Base-by-base conservation (phyloP, 2,329 filamentous ascomycete species). In the Pseudogymnoascus sp. region DNA sequence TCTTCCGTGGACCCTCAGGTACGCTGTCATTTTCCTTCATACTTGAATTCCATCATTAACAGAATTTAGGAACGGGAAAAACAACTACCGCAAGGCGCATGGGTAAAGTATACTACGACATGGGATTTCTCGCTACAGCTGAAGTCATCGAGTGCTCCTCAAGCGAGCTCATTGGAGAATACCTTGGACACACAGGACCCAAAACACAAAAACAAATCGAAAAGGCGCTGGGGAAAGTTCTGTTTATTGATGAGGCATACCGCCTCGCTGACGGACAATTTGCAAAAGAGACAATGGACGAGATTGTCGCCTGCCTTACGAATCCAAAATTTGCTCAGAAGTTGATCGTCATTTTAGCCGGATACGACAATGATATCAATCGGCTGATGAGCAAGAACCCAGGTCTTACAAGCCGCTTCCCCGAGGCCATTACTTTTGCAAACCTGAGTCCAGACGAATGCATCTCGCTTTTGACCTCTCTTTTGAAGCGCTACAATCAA, bases 31-130 rank as follows among this genome's bases (percentile, higher is more conserved):
- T 7, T 28, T 7, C 25, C 6, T 28, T 28, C 3, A 2, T 28
- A 28, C 5, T 28, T 28, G 25, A 28, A 28, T 7, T 28, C 6
- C 4, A 28, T 28, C 25, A 28, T 28, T 28, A 7, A 28, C 25
- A 28, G 25, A 28, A 28, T 28, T 28, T 28, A 38, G 36, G 36
- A n/a, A 38, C 36, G 8, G 36, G 36, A 7, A 38, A 91, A 68
- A 89, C 87, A 0, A 89, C 80, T 0, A 89, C 89, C 0, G 76
- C 79, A 28, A 5, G 25, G 16, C 87, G 85, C 65, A 89, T 91
- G 81, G 88, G 88, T 5, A 82, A 89, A 63, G 77, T 91, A 0
- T 91, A 84, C 69, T 91, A 89, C 69, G 84, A 91, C 66, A 84
- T 90, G 82, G 87, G 87, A 0, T 82, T 91, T 28, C 75, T 92